A percentile compares a stretch with the other conserved stretches of the same genome.
Evolutionary conservation across 2,329 filamentous ascomycete genomes (phyloP).

Genomic region (Hypoxylon sp.): DNA sequence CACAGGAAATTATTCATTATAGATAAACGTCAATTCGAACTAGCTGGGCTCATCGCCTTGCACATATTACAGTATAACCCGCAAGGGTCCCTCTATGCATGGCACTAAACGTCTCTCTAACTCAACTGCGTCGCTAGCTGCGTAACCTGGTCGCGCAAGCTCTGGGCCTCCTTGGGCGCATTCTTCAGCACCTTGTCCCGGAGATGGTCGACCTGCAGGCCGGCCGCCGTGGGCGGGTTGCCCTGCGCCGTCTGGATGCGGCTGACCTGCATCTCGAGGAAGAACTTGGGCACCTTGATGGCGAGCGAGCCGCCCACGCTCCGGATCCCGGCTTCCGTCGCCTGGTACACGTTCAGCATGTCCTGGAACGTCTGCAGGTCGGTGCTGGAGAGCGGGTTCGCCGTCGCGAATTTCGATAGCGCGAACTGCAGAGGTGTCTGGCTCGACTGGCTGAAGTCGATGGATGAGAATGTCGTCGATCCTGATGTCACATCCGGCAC

Average conservation of each 20-base stretch:
- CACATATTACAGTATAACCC: conserved; percentile 7
- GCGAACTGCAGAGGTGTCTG: conserved; percentile 68
- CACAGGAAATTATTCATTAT: conserved; percentile 23
- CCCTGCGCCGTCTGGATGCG: conserved; percentile 73
- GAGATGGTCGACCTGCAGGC: conserved; percentile 69
- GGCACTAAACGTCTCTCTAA: conserved; percentile 19
- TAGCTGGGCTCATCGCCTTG: conserved; percentile 9
- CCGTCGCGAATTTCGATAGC: conserved; percentile 67
- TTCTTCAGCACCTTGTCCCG: conserved; percentile 71
- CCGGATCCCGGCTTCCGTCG: conserved; percentile 72
- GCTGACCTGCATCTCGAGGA: conserved; percentile 71
- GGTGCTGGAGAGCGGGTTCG: conserved; percentile 62
- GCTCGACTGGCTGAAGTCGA: conserved; percentile 69
- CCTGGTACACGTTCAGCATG: conserved; percentile 69
- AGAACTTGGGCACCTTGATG: conserved; percentile 76
- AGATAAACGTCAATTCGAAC: conserved; percentile 30
- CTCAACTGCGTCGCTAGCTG: conserved; percentile 45
- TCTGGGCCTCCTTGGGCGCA: conserved; percentile 63
- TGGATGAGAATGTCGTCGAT: conserved; percentile 64
- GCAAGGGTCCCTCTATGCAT: neutral
- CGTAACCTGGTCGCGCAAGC: conserved; percentile 66
- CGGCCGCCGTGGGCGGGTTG: conserved; percentile 65
- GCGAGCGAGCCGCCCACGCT: conserved; percentile 67
- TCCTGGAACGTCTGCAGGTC: conserved; percentile 68
- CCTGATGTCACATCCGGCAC: conserved; percentile 71